Evolutionary conservation across 352 stramenopile species (phyloP).

Genomic region (Phytopythium chamaehyphon): DNA sequence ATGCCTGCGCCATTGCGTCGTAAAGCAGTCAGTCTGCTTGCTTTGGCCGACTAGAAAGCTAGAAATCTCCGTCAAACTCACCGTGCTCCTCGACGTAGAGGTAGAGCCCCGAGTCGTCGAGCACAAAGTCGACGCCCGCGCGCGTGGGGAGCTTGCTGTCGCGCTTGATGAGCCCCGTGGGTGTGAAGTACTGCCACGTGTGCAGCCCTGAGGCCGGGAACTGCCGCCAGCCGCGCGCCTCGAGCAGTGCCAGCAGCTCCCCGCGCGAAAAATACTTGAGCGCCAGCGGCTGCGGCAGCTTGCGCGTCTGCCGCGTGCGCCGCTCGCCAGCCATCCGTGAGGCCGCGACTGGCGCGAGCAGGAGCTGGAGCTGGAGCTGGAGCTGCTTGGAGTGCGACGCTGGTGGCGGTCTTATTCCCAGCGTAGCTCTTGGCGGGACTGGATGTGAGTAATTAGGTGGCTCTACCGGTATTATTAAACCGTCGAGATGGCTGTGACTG

Average conservation of each 20-base stretch:
- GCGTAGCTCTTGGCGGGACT: no score
- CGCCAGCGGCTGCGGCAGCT: constrained; percentile 3
- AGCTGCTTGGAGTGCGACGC: no score
- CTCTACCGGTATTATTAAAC: no score
- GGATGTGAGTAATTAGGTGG: no score
- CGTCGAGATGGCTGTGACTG: no score
- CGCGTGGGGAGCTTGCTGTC: constrained; percentile 12
- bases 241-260: constrained; percentile 4
- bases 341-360: no score
- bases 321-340: not conserved
- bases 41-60: no score
- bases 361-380: no score
- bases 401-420: no score
- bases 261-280: constrained; percentile 8
- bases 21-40: no score
- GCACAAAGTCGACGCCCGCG: constrained; percentile 6
- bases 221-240: constrained; percentile 8
- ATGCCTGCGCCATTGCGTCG: constrained; percentile 1
- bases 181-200: constrained; percentile 6
- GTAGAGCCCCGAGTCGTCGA: constrained; percentile 6
- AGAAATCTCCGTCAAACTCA: no score
- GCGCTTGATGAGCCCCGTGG: constrained; percentile 26
- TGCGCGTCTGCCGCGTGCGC: not conserved
- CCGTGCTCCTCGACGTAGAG: constrained; percentile 6
- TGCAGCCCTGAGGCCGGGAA: constrained; percentile 1